A percentile compares a stretch with the other conserved stretches of the same genome.
These are phyloP conservation scores for Crassisporium funariophilum DNA, from an alignment of 768 basidiomycete species.

Conservation along the genomic window DNA sequence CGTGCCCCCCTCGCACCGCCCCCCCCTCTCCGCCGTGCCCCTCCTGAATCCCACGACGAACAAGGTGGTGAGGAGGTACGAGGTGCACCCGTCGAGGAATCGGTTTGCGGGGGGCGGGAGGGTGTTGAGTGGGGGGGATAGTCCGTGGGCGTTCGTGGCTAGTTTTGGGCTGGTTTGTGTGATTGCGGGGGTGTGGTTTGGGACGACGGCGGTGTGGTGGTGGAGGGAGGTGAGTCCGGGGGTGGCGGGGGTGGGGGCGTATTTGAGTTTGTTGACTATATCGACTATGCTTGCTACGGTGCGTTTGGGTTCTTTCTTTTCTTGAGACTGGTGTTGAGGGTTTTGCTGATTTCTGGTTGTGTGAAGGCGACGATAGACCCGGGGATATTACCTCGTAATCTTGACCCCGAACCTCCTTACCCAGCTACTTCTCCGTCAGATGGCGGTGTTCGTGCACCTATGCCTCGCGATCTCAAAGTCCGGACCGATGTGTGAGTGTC, in stretches of 20 bases:
- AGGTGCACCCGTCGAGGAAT: conserved; percentile 72
- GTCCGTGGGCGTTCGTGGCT: conserved; percentile 77
- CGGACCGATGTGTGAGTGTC: conserved; percentile 70
- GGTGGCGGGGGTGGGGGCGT: conserved; percentile 57
- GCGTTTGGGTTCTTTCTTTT: conserved; percentile 26
- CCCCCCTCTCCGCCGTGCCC: conserved; percentile 40
- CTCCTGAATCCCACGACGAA: conserved; percentile 39
- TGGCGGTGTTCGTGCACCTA: conserved; percentile 59
- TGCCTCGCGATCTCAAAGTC: conserved; percentile 83
- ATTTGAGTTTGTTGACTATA: conserved; percentile 62
- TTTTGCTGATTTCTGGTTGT: conserved; percentile 3
- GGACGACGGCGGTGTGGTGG: conserved; percentile 87
- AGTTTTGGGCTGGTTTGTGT: conserved; percentile 62
- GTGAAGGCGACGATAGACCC: conserved; percentile 76
- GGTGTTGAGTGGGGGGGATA: conserved; percentile 84
- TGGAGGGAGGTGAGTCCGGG: conserved; percentile 80
- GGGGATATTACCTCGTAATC: conserved; percentile 85
- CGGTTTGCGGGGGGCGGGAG: conserved; percentile 73
- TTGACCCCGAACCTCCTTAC: conserved; percentile 86
- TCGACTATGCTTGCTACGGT: conserved; percentile 80
- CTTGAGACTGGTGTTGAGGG: conserved; percentile 3
- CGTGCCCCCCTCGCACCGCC: conserved; percentile 26
- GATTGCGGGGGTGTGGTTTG: conserved; percentile 83
- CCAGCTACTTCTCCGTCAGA: conserved; percentile 65
- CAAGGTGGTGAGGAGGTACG: conserved; percentile 54